Evolutionary conservation across 2,329 filamentous ascomycete genomes (phyloP), one percentile per base, ranked within the genome.

Genomic region (Ascosphaera aggregata): DNA sequence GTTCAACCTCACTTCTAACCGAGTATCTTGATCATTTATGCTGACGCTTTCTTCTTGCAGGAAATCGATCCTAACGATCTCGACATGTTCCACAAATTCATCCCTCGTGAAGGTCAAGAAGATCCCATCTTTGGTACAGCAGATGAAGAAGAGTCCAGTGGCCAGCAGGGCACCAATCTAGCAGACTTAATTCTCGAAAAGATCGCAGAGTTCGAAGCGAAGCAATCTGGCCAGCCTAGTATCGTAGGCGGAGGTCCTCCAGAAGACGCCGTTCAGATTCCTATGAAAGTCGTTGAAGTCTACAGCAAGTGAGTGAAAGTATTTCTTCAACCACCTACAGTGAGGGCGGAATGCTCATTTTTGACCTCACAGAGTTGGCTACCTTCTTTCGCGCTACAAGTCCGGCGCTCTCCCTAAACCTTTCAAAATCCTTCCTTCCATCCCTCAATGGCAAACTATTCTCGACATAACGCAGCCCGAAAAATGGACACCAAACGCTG

Each of bases 391-490:
- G 18, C 73, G 86, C 46, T 95, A 93, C 64, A 93, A 92, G 60
- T 86, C 80, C 11, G 89, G 89, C n/a, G 86, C 86, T 47, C 68
- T 98, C 22, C 89, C 89, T 16, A 98, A 98, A 59, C 86, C 86
- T 0, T 92, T 98, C 67, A 95, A 95, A 60, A 84, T 95, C 46
- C 69, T 98, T 7, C 89, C 89, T 2, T 85, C 84, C 1, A 72
- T 95, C 11, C 84, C 84, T 5, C 73, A 89, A 50, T 95, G 85
- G 84, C 80, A 89, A 53, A 79, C 82, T 16, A 79, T 93, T 30
- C 71, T 93, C 48, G 67, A 75, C 45, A 71, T 92, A 40, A 92
- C 84, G n/a, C 69, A 74, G 20, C 85, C 86, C 3, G 77, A 89
- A 43, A 60, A 60, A 43, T 78, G 73, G 73, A 81, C 81, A 1